Percentiles rank a stretch among this genome's conserved stretches.
Evolutionary conservation across 176 grass and related monocot genomes (phyloP).

Genomic region (Hordeum marinum): DNA sequence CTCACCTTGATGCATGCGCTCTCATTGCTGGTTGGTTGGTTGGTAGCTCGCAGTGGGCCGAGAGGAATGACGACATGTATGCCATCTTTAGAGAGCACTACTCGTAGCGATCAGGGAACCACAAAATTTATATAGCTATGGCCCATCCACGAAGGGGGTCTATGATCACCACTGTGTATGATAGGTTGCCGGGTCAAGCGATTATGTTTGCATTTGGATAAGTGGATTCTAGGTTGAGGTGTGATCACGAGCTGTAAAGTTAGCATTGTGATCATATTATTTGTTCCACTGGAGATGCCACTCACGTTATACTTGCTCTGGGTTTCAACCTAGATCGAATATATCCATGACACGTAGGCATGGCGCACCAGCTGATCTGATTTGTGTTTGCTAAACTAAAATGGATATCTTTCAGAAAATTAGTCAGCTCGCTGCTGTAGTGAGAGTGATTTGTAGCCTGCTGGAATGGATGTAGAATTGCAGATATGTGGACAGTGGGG

Average conservation of each 20-base stretch:
- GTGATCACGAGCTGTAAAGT: conserved; percentile 28
- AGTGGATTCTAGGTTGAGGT: conserved; percentile 21
- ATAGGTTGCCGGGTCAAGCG: neutral
- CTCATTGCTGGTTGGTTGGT: conserved; percentile 25
- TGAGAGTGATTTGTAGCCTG: no score
- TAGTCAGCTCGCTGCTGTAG: no score
- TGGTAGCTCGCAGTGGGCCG: conserved; percentile 3
- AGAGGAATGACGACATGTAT: neutral
- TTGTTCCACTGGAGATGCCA: neutral
- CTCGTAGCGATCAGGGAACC: neutral
- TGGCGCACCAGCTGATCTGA: neutral
- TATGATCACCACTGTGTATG: neutral
- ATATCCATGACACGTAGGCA: neutral
- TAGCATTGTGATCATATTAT: neutral
- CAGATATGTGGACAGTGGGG: neutral
- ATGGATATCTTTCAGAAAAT: neutral
- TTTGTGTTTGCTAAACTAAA: neutral
- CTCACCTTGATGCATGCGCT: conserved; percentile 15
- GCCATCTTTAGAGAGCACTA: neutral
- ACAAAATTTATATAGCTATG: neutral
- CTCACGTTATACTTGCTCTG: neutral
- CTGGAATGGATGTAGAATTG: neutral
- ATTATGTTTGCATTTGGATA: conserved; percentile 17
- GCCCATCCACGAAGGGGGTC: neutral
- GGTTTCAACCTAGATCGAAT: neutral